Evolutionary conservation across 2,329 filamentous ascomycete species (phyloP).

Genomic region (Alternaria sp.): DNA sequence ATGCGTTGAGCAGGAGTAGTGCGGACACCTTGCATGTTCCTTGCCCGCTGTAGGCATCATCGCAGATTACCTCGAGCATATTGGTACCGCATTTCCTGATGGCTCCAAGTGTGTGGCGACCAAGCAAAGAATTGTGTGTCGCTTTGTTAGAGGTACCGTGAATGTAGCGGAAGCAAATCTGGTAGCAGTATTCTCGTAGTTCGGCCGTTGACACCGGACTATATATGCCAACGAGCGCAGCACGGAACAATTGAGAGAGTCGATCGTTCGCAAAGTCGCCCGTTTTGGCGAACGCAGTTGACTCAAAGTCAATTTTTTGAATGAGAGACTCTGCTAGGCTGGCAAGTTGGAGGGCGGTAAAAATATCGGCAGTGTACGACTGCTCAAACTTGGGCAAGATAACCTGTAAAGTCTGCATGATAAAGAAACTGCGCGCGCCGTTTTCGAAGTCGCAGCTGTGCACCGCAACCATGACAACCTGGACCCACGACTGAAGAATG

Average conservation of each 20-base stretch:
- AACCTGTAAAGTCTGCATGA: slow-evolving; percentile 85
- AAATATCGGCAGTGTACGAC: slow-evolving; percentile 72
- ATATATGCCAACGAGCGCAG: slow-evolving; percentile 80
- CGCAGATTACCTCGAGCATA: slow-evolving; percentile 85
- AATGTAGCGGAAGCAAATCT: slow-evolving; percentile 87
- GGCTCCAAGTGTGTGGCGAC: slow-evolving; percentile 68
- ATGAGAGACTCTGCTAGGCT: slow-evolving; percentile 77
- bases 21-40: slow-evolving; percentile 84
- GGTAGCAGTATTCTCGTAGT: slow-evolving; percentile 86
- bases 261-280: slow-evolving; percentile 85
- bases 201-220: slow-evolving; percentile 74
- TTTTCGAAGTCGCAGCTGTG: slow-evolving; percentile 82
- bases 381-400: slow-evolving; percentile 87
- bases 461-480: slow-evolving; percentile 82
- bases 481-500: slow-evolving; percentile 83
- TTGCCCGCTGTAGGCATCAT: slow-evolving; percentile 89
- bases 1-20: slow-evolving; percentile 79
- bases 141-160: slow-evolving; percentile 68
- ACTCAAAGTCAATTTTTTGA: slow-evolving; percentile 71
- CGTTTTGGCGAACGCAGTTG: slow-evolving; percentile 56
- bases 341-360: slow-evolving; percentile 78
- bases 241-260: slow-evolving; percentile 88
- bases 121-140: slow-evolving; percentile 42
- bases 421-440: slow-evolving; percentile 75
- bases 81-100: slow-evolving; percentile 82